phyloP scores from a whole-genome alignment of 306 rosid genomes.

The Arachis stenosperma region DNA sequence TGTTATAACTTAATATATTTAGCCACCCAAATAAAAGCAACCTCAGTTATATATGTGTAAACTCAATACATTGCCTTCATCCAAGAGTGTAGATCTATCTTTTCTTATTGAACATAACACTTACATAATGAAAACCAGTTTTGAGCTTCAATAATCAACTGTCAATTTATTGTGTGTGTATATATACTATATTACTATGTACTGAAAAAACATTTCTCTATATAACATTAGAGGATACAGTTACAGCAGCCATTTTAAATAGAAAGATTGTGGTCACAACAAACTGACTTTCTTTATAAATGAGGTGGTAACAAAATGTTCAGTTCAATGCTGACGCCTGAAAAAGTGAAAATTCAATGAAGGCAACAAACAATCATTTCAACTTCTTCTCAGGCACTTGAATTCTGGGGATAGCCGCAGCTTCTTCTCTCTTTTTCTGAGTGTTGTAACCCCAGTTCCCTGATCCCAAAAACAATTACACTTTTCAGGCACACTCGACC shows the following conservation, averaged over 20 bases:
- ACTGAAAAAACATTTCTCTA: no score
- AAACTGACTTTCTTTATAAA: slow-evolving; percentile 12
- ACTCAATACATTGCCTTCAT: no score
- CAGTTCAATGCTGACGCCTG: not conserved
- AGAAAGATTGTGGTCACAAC: not conserved
- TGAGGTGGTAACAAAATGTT: slow-evolving; percentile 9
- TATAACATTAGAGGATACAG: no score
- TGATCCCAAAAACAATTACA: slow-evolving; percentile 37
- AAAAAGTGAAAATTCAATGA: slow-evolving; percentile 2
- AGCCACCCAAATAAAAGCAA: no score
- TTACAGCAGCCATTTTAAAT: not conserved
- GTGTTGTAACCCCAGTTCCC: slow-evolving; percentile 96
- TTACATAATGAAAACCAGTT: no score
- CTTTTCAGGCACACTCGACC: slow-evolving; percentile 23
- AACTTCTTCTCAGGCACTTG: slow-evolving; percentile 65
- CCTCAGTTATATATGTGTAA: no score
- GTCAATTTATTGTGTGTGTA: no score
- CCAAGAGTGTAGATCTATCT: no score
- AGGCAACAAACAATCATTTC: slow-evolving; percentile 47
- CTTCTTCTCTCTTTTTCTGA: slow-evolving; percentile 78
- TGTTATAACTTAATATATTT: no score
- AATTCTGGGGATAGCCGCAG: slow-evolving; percentile 64
- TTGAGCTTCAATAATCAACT: no score
- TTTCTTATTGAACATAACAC: no score
- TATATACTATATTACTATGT: no score